These are phyloP conservation scores for Sclerotinia minor DNA, from an alignment of 2,329 filamentous ascomycete species.

Conservation along the genomic window DNA sequence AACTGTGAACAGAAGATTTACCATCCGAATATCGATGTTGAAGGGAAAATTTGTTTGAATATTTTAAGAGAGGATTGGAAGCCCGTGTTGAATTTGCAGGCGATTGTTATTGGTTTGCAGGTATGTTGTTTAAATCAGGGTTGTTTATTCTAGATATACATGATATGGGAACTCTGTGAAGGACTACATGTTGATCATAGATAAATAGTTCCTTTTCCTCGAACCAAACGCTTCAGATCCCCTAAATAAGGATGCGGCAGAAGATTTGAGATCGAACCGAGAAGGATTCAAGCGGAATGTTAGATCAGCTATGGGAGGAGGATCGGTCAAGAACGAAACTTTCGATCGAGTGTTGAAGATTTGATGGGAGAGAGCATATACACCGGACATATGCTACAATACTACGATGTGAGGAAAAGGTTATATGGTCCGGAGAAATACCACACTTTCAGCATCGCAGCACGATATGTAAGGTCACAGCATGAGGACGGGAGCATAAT, in stretches of 20 bases:
- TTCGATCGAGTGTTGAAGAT: conserved; percentile 77
- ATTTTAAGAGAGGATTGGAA: conserved; percentile 99
- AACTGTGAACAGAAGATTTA: conserved; percentile 98
- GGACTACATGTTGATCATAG: conserved; percentile 8
- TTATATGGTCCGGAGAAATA: conserved; percentile 24
- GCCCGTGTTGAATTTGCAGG: conserved; percentile 93
- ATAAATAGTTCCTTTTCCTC: conserved; percentile 84
- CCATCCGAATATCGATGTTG: conserved; percentile 96
- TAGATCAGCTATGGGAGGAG: conserved; percentile 77
- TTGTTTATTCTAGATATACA: no score
- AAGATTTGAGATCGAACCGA: conserved; percentile 81
- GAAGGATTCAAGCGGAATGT: conserved; percentile 94
- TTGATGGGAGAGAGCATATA: conserved; percentile 28
- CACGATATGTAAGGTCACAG: conserved; percentile 22
- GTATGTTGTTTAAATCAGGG: conserved; percentile 47
- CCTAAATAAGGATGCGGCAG: conserved; percentile 96
- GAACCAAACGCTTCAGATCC: conserved; percentile 97
- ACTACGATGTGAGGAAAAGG: conserved; percentile 7
- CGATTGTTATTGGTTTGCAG: conserved; percentile 91
- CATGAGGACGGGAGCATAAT: conserved; percentile 34
- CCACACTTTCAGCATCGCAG: conserved; percentile 30
- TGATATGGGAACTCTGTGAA: not conserved
- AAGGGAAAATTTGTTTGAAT: conserved; percentile 97
- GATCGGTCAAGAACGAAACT: conserved; percentile 66
- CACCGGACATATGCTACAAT: not conserved